phyloP scores from a whole-genome alignment of 2,329 filamentous ascomycete genomes.

The Colletotrichum higginsianum region DNA sequence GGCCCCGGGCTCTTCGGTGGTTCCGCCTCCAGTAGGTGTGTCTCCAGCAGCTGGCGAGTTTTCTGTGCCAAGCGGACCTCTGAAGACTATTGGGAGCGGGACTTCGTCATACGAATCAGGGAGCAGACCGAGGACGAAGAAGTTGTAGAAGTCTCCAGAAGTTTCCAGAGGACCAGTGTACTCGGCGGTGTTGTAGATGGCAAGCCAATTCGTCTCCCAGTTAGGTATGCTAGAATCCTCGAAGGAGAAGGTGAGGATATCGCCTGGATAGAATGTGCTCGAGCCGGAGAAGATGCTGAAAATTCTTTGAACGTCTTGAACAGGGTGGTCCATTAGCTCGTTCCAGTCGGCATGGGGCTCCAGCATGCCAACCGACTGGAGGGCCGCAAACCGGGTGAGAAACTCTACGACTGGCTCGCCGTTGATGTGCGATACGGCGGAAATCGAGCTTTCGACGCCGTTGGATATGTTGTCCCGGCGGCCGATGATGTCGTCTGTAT shows the following conservation, averaged over 20 bases:
- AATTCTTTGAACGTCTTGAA: constrained; percentile 9
- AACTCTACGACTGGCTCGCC: constrained; percentile 13
- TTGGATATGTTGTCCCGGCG: background rate
- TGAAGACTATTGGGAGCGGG: background rate
- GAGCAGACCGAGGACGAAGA: constrained; percentile 24
- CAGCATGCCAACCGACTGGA: constrained; percentile 24
- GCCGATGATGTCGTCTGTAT: constrained; percentile 6
- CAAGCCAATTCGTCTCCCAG: constrained; percentile 7
- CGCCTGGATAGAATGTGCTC: constrained; percentile 25
- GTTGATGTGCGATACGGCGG: constrained; percentile 21
- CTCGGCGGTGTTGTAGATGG: constrained; percentile 22
- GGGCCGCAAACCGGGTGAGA: constrained; percentile 6
- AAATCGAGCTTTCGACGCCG: background rate
- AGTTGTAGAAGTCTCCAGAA: constrained; percentile 28
- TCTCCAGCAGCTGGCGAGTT: too few species aligned
- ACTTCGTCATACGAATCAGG: constrained; percentile 19
- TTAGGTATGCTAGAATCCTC: background rate
- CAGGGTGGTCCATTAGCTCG: constrained; percentile 29
- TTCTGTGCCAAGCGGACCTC: background rate
- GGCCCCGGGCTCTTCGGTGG: too few species aligned
- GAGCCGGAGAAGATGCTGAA: constrained; percentile 23
- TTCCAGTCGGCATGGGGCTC: constrained; percentile 33
- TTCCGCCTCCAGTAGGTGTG: too few species aligned
- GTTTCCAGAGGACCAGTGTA: constrained; percentile 23
- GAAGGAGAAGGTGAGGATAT: constrained; percentile 19